A percentile compares a stretch with the other conserved stretches of the same genome.
These are phyloP conservation scores for Hyaloscypha hepaticicola DNA, from an alignment of 495 filamentous ascomycete species.

Conservation along the genomic window DNA sequence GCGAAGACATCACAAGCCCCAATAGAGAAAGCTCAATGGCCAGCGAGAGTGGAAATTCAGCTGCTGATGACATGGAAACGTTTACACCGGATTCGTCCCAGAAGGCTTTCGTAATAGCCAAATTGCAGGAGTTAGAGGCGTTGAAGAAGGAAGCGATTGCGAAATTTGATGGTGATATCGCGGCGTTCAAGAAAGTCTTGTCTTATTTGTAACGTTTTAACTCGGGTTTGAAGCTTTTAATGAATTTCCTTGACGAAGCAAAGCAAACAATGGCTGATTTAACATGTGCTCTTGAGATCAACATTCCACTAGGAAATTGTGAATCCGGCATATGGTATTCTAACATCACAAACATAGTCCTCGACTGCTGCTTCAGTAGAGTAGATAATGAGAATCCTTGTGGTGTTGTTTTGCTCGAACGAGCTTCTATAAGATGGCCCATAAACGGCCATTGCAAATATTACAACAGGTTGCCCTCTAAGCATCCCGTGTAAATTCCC, in stretches of 20 bases:
- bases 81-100: background rate
- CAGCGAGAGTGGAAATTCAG: background rate
- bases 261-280: background rate
- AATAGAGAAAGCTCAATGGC: background rate
- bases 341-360: no score
- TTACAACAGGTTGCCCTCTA: background rate
- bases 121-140: constrained; percentile 31
- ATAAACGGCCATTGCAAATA: background rate
- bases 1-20: background rate
- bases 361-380: no score
- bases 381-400: background rate
- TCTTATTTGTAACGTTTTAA: constrained; percentile 2
- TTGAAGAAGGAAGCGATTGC: constrained; percentile 22
- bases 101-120: constrained; percentile 16
- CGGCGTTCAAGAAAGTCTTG: constrained; percentile 11
- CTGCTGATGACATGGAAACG: background rate
- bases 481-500: background rate
- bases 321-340: background rate
- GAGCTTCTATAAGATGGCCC: background rate
- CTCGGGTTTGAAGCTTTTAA: background rate
- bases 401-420: background rate
- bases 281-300: background rate
- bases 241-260: background rate
- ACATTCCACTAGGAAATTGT: background rate
- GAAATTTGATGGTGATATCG: constrained; percentile 16